Evolutionary conservation across 176 grass and related monocot species (phyloP), one percentile per base, ranked within the genome.

Genomic region (Musa acuminata): DNA sequence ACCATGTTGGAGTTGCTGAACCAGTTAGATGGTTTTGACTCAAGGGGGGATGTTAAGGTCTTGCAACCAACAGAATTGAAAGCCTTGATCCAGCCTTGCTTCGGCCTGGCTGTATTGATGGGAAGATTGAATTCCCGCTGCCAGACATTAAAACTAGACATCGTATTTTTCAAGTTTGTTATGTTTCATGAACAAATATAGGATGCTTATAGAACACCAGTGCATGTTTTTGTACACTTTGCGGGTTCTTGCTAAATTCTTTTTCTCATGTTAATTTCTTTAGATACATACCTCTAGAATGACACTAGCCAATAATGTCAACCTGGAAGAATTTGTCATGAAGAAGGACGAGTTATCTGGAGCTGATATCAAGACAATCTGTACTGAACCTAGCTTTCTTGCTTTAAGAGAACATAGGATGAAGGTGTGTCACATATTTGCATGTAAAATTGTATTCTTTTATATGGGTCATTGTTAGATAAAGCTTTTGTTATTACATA

Each of bases 1-100:
- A 71, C 68, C 49, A 71, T 71, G 68, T 71, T 71, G 35, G 68
- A 52, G n/a, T 51, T 71, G 48, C 68, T 71, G 49, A 71, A 71
- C 49, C 68, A 71, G n/a, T 20, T 71, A 23, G 68, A 71, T 71
- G 49, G 68, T 52, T 71, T 71, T 20, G 49, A 71, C 25, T 71
- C 48, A 11, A 71, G 68, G 49, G 68, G 68, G 3, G 49, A 71
- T 51, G 68, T 22, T 22, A 22, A 22, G 22, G 22, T 22, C 22
- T 22, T 22, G 22, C 22, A 22, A 22, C 22, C 22, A 22, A 22
- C 22, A 22, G 22, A 22, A 22, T 22, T 22, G 68, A 71, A 52
- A 71, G 68, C 7, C 49, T 52, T 52, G 49, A 71, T 71, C 68
- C 68, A 71, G 49, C 22, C 49, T 21, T 71, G 68, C 68, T 71